These are phyloP conservation scores for Paulownia fortunei DNA, from an alignment of 257 asterid genomes.

Conservation along the genomic window DNA sequence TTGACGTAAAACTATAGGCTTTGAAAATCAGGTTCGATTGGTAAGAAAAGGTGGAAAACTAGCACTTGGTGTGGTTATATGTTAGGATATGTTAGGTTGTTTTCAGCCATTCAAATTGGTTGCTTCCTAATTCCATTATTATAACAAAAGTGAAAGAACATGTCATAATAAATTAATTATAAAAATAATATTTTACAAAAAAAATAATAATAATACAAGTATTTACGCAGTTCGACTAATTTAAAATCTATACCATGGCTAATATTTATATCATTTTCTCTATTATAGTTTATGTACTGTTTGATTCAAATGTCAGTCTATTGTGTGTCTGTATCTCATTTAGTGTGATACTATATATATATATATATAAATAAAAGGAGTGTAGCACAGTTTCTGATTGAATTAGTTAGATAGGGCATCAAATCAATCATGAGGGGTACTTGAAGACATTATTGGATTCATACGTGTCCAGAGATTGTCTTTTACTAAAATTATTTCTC, in stretches of 20 bases:
- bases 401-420: conserved; percentile 35
- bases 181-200: too few species aligned
- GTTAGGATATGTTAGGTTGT: conserved; percentile 40
- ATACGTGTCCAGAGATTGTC: conserved; percentile 30
- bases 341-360: too few species aligned
- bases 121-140: conserved; percentile 27
- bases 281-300: too few species aligned
- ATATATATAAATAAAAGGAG: too few species aligned
- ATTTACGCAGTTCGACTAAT: too few species aligned
- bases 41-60: conserved; percentile 32
- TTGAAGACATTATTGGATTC: conserved; percentile 39
- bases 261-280: too few species aligned
- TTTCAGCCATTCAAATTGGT: conserved; percentile 39
- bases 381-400: not conserved
- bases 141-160: not conserved
- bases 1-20: conserved; percentile 30
- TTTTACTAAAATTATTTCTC: conserved; percentile 15
- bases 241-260: too few species aligned
- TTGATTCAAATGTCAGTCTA: too few species aligned
- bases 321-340: too few species aligned
- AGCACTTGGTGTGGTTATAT: not conserved
- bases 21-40: conserved; percentile 35
- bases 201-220: too few species aligned
- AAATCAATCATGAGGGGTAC: conserved; percentile 34
- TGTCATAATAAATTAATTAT: too few species aligned